Percentiles rank a stretch among this genome's conserved stretches.
Conservation (phyloP, 2,329 filamentous ascomycete genomes). For the Basipetospora chlamydospora region DNA sequence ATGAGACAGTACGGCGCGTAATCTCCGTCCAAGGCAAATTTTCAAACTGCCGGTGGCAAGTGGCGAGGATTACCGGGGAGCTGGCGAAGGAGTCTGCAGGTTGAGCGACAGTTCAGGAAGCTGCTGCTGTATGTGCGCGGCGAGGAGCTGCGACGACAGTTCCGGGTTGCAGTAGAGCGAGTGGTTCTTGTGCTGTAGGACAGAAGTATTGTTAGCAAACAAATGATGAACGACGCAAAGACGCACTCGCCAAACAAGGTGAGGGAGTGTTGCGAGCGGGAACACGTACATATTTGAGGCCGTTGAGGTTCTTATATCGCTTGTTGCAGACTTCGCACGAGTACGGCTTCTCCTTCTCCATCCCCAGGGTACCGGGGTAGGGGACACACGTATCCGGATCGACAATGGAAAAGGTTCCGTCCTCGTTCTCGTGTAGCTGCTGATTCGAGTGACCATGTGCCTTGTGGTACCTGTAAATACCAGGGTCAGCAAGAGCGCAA, state of each 20-base stretch:
- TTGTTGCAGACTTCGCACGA: slow-evolving; percentile 95
- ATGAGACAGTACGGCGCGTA: too few species aligned
- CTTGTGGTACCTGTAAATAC: slow-evolving; percentile 47
- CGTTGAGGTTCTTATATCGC: slow-evolving; percentile 97
- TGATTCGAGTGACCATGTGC: slow-evolving; percentile 92
- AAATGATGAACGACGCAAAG: neutral
- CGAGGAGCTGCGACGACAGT: slow-evolving; percentile 5
- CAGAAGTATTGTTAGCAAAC: neutral
- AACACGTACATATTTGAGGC: slow-evolving; percentile 71
- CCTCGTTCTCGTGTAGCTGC: slow-evolving; percentile 88
- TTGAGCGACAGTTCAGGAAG: slow-evolving; percentile 1
- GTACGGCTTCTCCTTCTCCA: slow-evolving; percentile 99
- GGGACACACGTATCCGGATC: slow-evolving; percentile 89
- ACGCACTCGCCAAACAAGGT: too few species aligned
- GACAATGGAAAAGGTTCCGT: slow-evolving; percentile 95
- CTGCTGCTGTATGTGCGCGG: slow-evolving; percentile 4
- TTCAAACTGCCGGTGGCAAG: too few species aligned
- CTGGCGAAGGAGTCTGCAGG: slow-evolving; percentile 3
- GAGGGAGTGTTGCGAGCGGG: neutral
- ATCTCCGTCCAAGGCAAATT: too few species aligned
- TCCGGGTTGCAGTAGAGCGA: slow-evolving; percentile 11
- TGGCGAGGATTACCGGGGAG: slow-evolving; percentile 1
- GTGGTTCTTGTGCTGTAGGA: slow-evolving; percentile 9
- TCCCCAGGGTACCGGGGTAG: slow-evolving; percentile 92
- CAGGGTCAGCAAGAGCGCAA: too few species aligned